phyloP scores from a whole-genome alignment of 371 early-diverging fungal genomes.

The Mortierella sp. region DNA sequence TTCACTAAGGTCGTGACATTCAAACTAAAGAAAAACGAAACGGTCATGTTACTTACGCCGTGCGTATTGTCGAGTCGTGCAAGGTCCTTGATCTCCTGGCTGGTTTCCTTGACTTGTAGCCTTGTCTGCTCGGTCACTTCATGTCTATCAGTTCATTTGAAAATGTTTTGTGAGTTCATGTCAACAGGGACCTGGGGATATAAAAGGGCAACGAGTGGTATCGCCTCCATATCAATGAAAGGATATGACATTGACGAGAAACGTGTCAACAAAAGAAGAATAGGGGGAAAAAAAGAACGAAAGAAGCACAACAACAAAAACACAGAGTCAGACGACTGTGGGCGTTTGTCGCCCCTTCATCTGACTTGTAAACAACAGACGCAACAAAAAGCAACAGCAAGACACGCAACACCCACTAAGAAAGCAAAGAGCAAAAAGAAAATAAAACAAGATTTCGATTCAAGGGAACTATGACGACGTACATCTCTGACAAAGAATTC shows the following conservation, averaged over 20 bases:
- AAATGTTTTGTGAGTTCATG: background rate
- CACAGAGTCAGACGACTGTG: background rate
- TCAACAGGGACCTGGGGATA: background rate
- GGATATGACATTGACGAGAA: background rate
- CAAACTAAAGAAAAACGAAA: background rate
- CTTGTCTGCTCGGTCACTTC: slow-evolving; percentile 86
- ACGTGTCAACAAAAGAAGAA: background rate
- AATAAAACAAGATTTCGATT: slow-evolving; percentile 9
- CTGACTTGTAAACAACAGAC: background rate
- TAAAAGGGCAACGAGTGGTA: background rate
- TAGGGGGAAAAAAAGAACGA: background rate
- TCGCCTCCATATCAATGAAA: background rate
- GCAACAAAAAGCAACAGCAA: background rate
- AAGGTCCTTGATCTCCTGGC: slow-evolving; percentile 79
- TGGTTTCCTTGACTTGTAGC: slow-evolving; percentile 85
- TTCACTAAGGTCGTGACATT: background rate
- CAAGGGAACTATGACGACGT: slow-evolving; percentile 3
- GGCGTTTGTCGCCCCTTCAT: background rate
- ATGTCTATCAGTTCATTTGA: slow-evolving; percentile 66
- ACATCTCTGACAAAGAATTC: background rate
- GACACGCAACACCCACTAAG: background rate
- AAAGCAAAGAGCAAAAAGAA: background rate
- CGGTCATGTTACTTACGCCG: slow-evolving; percentile 51
- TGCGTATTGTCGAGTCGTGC: slow-evolving; percentile 61
- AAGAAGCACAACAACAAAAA: background rate